A percentile compares a stretch with the other conserved stretches of the same genome.
phyloP scores from a whole-genome alignment of 148 eudicot genomes.

The Silene latifolia region DNA sequence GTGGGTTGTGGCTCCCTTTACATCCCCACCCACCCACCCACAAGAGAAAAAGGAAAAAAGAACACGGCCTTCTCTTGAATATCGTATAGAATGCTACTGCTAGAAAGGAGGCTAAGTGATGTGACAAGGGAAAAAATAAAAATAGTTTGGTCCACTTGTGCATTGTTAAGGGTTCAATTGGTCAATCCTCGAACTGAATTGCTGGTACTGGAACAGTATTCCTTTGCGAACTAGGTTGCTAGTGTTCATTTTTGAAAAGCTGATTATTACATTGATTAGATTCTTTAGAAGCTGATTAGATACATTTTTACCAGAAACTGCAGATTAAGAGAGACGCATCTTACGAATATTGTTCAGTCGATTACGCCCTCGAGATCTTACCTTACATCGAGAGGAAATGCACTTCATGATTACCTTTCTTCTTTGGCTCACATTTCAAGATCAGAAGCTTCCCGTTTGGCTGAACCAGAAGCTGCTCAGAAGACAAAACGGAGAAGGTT shows the following conservation, averaged over 20 bases:
- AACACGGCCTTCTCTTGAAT: no score
- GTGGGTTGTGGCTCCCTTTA: no score
- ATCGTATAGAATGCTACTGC: no score
- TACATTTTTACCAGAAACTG: constrained; percentile 23
- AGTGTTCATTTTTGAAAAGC: background rate
- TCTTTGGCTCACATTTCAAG: constrained; percentile 75
- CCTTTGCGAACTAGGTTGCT: no score
- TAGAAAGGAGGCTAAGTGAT: no score
- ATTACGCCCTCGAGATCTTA: constrained; percentile 57
- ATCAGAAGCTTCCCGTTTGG: constrained; percentile 62
- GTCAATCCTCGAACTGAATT: no score
- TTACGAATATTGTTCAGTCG: constrained; percentile 49
- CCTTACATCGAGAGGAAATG: constrained; percentile 47
- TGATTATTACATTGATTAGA: constrained; percentile 4
- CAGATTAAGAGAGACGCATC: constrained; percentile 47
- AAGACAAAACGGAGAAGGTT: constrained; percentile 58
- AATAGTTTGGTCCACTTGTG: no score
- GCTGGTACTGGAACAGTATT: no score
- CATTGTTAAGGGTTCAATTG: no score
- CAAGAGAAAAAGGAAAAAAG: no score
- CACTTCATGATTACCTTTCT: constrained; percentile 61
- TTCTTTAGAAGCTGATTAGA: background rate
- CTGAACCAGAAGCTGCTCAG: constrained; percentile 34
- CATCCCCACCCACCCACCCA: no score
- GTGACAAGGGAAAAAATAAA: no score